Base-by-base conservation (phyloP, 768 basidiomycete species). In the Lentinula lateritia region DNA sequence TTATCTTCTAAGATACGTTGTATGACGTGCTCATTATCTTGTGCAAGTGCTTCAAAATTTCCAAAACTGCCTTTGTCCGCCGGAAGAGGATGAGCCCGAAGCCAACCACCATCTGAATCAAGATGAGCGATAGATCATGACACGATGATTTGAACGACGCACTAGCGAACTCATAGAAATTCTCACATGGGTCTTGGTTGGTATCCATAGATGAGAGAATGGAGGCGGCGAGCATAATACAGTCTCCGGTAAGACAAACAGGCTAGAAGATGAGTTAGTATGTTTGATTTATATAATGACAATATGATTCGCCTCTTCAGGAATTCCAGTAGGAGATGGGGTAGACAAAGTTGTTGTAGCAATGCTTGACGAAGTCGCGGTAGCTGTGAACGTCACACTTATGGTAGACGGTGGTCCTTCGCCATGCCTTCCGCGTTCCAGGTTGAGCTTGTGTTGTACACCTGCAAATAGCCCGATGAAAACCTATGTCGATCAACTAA, bases 381-480 rank as follows among this genome's bases (percentile, higher is more conserved):
- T 77, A 9, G 76, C 66, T 6, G 79, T 76, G 20, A 75, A 67
- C 5, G 71, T 64, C 64, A 71, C 70, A 68, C 16, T 60, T n/a
- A 58, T 36, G 13, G 58, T 60, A 36, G 58, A 48, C 15, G 62
- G 50, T 12, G 55, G 55, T n/a, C 58, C 67, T 61, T 70, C 74
- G 34, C 73, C 77, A 12, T 79, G 73, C 50, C 76, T 77, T 18
- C 70, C 72, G 15, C 66, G 68, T 60, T 78, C 78, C n/a, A 79
- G 67, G 63, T 83, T 83, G 57, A 94, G 80, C 63, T 85, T 87
- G 69, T 91, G 89, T 70, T 93, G 86, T 1, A 89, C 88, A 9
- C 97, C 97, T 36, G 93, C 89, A 72, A 95, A 98, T 5, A 99
- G 78, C 9, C 96, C 96, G 63, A 95, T 88, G 73, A 96, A 95